Evolutionary conservation across 805 yeast species (phyloP).

Genomic region (Teunomyces stri): DNA sequence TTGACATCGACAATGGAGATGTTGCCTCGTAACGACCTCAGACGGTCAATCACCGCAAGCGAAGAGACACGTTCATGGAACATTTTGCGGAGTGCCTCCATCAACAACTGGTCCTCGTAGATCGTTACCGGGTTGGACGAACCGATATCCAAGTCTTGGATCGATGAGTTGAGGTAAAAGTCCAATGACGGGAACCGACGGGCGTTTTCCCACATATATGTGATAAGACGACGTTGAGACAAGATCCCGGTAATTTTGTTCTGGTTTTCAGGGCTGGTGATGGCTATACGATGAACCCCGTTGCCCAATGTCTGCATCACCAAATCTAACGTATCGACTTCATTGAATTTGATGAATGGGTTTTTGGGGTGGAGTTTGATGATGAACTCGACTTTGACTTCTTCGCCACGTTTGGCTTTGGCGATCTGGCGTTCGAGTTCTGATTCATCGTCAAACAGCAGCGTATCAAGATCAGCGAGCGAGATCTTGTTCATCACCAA

Average conservation of each 20-base stretch:
- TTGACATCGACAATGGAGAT: slow-evolving; percentile 93
- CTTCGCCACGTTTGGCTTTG: slow-evolving; percentile 81
- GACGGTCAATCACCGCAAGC: slow-evolving; percentile 85
- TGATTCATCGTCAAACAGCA: slow-evolving; percentile 23
- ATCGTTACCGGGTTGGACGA: slow-evolving; percentile 68
- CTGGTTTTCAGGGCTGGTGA: slow-evolving; percentile 51
- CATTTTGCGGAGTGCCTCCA: slow-evolving; percentile 87
- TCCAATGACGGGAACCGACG: slow-evolving; percentile 82
- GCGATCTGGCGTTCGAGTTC: slow-evolving; percentile 41
- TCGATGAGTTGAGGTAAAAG: slow-evolving; percentile 61
- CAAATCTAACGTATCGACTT: slow-evolving; percentile 60
- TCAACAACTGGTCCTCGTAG: slow-evolving; percentile 80
- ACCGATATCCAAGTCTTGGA: slow-evolving; percentile 77
- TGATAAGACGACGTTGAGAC: slow-evolving; percentile 85
- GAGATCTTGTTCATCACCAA: slow-evolving; percentile 74
- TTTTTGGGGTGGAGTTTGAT: slow-evolving; percentile 82
- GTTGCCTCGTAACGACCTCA: slow-evolving; percentile 77
- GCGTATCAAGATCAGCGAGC: slow-evolving; percentile 32
- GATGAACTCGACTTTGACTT: slow-evolving; percentile 88
- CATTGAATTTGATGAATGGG: slow-evolving; percentile 77
- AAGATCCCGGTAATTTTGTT: slow-evolving; percentile 68
- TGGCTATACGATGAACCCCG: slow-evolving; percentile 93
- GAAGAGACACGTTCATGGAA: slow-evolving; percentile 81
- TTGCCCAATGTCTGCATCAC: slow-evolving; percentile 89
- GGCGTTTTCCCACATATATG: slow-evolving; percentile 90